phyloP scores from a whole-genome alignment of 2,329 filamentous ascomycete genomes.

The Zasmidium angulare region DNA sequence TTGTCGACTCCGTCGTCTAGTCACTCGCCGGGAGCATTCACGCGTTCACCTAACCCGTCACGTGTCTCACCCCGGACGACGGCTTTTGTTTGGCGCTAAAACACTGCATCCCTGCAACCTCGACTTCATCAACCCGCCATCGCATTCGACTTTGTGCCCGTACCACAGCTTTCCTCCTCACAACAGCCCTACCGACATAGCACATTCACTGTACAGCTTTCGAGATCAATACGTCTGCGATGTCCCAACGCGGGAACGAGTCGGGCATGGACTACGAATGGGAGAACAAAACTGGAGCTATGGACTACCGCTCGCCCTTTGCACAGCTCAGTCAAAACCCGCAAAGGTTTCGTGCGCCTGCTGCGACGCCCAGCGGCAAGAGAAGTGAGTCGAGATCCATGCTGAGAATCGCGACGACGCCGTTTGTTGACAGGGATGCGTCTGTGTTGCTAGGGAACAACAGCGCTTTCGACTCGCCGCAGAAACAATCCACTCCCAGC shows the following conservation, averaged over 20 bases:
- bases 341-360: slow-evolving; percentile 22
- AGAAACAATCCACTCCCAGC: slow-evolving; percentile 53
- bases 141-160: background rate
- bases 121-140: background rate
- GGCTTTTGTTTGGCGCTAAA: background rate
- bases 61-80: background rate
- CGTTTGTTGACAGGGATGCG: slow-evolving; percentile 4
- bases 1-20: too few species aligned
- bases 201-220: background rate
- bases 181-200: background rate
- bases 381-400: slow-evolving; percentile 7
- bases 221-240: slow-evolving; percentile 10
- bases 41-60: background rate
- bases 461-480: slow-evolving; percentile 44
- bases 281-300: slow-evolving; percentile 46
- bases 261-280: slow-evolving; percentile 58
- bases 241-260: slow-evolving; percentile 41
- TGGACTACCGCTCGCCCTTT: slow-evolving; percentile 51
- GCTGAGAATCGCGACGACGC: background rate
- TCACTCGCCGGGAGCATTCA: too few species aligned
- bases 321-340: slow-evolving; percentile 38
- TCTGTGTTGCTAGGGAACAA: slow-evolving; percentile 17
- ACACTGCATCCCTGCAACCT: background rate
- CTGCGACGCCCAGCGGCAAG: background rate
- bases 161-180: background rate